Conservation (phyloP, 108 stramenopile species). For the Hondaea fermentalgiana region DNA sequence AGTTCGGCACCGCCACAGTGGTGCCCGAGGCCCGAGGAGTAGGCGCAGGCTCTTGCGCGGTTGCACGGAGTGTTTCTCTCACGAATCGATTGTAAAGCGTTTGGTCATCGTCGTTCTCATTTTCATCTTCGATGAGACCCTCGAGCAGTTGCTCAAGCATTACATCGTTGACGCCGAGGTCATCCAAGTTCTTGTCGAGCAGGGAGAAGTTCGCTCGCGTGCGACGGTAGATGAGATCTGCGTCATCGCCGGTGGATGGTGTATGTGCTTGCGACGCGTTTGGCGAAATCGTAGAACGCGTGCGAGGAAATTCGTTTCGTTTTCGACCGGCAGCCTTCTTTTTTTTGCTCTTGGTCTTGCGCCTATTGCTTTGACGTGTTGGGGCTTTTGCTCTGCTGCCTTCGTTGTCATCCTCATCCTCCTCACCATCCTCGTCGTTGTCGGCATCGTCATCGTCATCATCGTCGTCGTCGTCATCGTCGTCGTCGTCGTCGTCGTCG, state of each 20-base stretch:
- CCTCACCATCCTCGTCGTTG: not conserved
- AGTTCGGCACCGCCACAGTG: too few species aligned
- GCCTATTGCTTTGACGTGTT: too few species aligned
- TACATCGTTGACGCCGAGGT: not conserved
- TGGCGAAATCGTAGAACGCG: too few species aligned
- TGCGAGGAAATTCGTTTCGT: not conserved
- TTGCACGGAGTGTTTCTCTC: not conserved
- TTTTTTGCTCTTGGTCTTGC: not conserved
- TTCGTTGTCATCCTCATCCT: too few species aligned
- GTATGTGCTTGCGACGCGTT: not conserved
- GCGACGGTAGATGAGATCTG: not conserved
- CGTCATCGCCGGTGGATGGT: not conserved
- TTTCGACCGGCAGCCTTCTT: not conserved
- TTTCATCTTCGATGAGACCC: not conserved
- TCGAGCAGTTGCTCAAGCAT: not conserved
- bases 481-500: not conserved
- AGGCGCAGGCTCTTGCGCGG: not conserved
- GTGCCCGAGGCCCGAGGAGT: too few species aligned
- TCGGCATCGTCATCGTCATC: not conserved
- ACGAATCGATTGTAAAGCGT: not conserved
- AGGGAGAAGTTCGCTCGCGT: not conserved
- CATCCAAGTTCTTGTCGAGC: not conserved
- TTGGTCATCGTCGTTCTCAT: not conserved
- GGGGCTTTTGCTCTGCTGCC: too few species aligned
- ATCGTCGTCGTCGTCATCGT: not conserved